Base-by-base conservation (phyloP, 257 asterid genomes). In the Solanum medicagineum region DNA sequence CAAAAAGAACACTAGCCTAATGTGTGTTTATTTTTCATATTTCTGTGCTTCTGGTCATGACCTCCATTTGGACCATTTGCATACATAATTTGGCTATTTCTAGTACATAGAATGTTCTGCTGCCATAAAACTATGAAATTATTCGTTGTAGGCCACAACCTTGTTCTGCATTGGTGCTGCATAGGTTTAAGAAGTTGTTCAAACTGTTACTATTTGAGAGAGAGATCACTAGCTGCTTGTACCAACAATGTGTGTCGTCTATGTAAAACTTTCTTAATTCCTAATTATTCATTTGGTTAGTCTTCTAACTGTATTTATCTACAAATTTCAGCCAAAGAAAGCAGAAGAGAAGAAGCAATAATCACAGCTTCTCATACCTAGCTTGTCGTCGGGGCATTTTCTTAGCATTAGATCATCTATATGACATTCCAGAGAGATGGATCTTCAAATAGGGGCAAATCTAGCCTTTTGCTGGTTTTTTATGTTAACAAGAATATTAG, bases 281-380 rank as follows among this genome's bases (percentile, higher is more conserved):
- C 57, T 75, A 47, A 13, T 22, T 47, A 75, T 47, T 49, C 40
- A 77, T 24, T 15, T 77, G 63, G 45, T 77, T 74, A 15, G 11
- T 74, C 14, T 24, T 77, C 45, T 77, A 77, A 79, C 47, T 14
- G 42, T 16, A 75, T 75, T 75, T 24, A 29, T 24, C 5, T 75
- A 16, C 82, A 49, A 49, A 49, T 32, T 66, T 44, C 70, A 85
- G 87, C 87, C 87, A 8, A 77, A 54, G 83, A 85, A 85, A 79
- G 87, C 84, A 51, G 87, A 85, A 79, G 87, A 85, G 80, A 85
- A 85, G 80, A 63, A 85, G 87, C 77, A 80, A 51, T 85, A 79
- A n/a, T 19, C 17, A 22, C 66, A 29, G 59, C 7, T 29, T 14
- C 22, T 73, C 57, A 45, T 57, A 13, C 42, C 42, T 45, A 74